Evolutionary conservation across 73 alveolate species (phyloP).

Genomic region (Symbiodinium natans): DNA sequence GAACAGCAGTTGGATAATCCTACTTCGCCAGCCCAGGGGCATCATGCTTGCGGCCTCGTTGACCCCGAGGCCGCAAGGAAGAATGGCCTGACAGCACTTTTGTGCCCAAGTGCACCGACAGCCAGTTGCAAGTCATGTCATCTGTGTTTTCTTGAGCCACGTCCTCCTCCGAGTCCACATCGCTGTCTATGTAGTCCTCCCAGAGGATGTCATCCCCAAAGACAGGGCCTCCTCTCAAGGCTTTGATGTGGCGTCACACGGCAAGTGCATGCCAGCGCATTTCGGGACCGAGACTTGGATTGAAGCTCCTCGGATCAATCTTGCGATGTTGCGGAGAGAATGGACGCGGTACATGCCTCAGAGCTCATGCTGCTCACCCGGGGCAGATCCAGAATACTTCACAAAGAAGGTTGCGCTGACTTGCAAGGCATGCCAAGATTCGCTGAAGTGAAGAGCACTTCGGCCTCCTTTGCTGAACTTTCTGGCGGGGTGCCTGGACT

Average conservation of each 20-base stretch:
- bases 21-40: slow-evolving; percentile 41
- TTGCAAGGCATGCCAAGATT: background rate
- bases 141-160: background rate
- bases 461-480: slow-evolving; percentile 59
- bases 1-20: background rate
- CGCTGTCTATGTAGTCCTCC: slow-evolving; percentile 5
- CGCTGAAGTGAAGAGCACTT: slow-evolving; percentile 76
- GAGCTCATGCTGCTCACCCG: background rate
- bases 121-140: background rate
- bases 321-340: slow-evolving; percentile 76
- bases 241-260: too few relatives aligned
- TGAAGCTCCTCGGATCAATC: slow-evolving; percentile 8
- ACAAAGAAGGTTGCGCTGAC: background rate
- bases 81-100: slow-evolving; percentile 13
- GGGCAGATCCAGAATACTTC: background rate
- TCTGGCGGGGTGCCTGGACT: slow-evolving; percentile 62
- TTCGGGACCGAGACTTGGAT: too few relatives aligned
- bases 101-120: too few relatives aligned
- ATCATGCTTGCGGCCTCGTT: slow-evolving; percentile 75
- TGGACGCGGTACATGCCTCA: slow-evolving; percentile 81
- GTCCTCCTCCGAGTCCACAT: background rate
- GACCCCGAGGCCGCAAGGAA: slow-evolving; percentile 85
- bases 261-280: too few relatives aligned
- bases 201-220: background rate
- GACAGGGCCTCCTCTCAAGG: background rate